Conservation (phyloP, 805 yeast species). For the Spathaspora hagerdaliae region DNA sequence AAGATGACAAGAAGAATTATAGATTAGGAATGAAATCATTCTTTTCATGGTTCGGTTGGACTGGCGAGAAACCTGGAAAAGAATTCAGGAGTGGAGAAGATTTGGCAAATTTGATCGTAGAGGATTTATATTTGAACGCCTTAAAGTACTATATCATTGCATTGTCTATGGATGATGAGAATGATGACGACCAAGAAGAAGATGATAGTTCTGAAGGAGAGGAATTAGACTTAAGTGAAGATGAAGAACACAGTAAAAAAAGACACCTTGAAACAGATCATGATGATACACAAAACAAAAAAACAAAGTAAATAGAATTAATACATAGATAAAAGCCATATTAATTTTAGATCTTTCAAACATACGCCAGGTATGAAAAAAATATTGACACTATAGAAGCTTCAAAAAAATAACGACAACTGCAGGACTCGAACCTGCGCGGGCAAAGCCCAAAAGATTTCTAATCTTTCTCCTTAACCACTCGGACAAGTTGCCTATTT, state of each 20-base stretch:
- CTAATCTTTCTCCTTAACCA: constrained; percentile 39
- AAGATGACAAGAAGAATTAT: constrained; percentile 58
- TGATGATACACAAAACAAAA: neutral
- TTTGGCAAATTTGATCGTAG: constrained; percentile 65
- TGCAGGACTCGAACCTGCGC: constrained; percentile 66
- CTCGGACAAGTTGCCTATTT: constrained; percentile 33
- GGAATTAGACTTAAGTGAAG: constrained; percentile 51
- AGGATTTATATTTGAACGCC: constrained; percentile 83
- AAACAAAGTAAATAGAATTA: constrained; percentile 1
- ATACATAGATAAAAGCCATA: neutral
- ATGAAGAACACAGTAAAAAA: constrained; percentile 28
- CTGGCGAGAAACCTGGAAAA: constrained; percentile 72
- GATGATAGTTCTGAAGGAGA: constrained; percentile 44
- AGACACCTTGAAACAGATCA: constrained; percentile 1
- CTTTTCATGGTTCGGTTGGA: constrained; percentile 86
- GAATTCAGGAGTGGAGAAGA: constrained; percentile 79
- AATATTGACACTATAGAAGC: too few species aligned
- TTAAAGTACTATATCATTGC: constrained; percentile 78
- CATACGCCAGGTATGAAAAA: too few species aligned
- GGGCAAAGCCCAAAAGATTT: constrained; percentile 55
- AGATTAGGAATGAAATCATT: constrained; percentile 76
- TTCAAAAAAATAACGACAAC: constrained; percentile 41
- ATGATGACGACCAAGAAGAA: constrained; percentile 42
- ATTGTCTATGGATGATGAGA: constrained; percentile 55
- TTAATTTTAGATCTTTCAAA: too few species aligned